A percentile compares a stretch with the other conserved stretches of the same genome.
phyloP scores from a whole-genome alignment of 768 basidiomycete genomes.

The Candolleomyces efflorescens region DNA sequence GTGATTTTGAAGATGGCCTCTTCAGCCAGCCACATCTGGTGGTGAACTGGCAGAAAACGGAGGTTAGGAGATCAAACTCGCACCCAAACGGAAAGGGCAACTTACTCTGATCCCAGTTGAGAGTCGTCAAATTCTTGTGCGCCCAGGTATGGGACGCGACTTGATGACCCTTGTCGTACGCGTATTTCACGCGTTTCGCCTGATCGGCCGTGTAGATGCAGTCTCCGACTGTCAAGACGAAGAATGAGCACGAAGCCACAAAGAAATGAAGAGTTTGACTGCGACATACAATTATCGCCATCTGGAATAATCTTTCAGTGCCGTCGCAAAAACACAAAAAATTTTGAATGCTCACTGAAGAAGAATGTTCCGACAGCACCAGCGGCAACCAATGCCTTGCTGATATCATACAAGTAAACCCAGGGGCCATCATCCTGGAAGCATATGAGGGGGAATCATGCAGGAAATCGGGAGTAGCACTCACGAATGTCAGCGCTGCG shows the following conservation, averaged over 20 bases:
- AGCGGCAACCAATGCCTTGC: slow-evolving; percentile 13
- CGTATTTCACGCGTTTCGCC: slow-evolving; percentile 17
- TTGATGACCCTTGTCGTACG: slow-evolving; percentile 25
- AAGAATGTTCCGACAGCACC: slow-evolving; percentile 32
- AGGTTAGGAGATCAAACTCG: not conserved
- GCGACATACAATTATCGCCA: slow-evolving; percentile 10
- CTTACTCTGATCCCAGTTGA: slow-evolving; percentile 21
- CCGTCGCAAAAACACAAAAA: not conserved
- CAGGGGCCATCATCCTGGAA: slow-evolving; percentile 24
- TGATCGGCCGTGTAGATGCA: slow-evolving; percentile 23
- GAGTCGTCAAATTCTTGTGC: slow-evolving; percentile 20
- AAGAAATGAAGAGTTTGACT: not conserved
- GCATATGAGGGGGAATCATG: not conserved
- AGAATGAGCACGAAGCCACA: not conserved
- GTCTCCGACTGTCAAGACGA: slow-evolving; percentile 1
- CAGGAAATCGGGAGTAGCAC: not conserved
- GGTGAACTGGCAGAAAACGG: slow-evolving; percentile 11
- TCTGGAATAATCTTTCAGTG: not conserved
- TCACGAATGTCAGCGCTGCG: slow-evolving; percentile 8
- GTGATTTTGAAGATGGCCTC: slow-evolving; percentile 21
- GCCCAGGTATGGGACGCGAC: slow-evolving; percentile 30
- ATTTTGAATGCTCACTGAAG: slow-evolving; percentile 16
- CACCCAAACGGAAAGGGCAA: not conserved
- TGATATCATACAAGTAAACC: slow-evolving; percentile 16
- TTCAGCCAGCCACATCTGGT: slow-evolving; percentile 19